These are phyloP conservation scores for Tagetes erecta DNA, from an alignment of 129 eudicot species.

Conservation along the genomic window DNA sequence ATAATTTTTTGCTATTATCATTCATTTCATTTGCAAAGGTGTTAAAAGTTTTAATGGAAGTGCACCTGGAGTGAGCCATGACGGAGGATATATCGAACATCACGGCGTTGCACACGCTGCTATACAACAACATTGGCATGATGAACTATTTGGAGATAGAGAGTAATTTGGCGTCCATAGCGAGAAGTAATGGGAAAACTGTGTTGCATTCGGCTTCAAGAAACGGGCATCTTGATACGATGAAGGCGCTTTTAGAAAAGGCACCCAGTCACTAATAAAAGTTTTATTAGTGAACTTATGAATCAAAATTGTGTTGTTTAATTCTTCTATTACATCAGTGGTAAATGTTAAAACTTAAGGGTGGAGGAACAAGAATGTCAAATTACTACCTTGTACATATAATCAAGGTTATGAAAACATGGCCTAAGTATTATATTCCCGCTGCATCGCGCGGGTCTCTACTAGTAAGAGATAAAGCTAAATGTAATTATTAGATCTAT, in stretches of 20 bases:
- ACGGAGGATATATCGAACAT: slow-evolving; percentile 54
- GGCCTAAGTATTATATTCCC: too few species aligned
- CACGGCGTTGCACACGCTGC: slow-evolving; percentile 67
- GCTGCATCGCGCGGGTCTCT: too few species aligned
- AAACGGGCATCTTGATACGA: slow-evolving; percentile 52
- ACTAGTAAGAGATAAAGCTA: too few species aligned
- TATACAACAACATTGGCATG: slow-evolving; percentile 69
- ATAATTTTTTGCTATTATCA: not conserved
- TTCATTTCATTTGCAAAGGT: slow-evolving; percentile 41
- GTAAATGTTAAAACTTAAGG: too few species aligned
- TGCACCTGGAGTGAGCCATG: slow-evolving; percentile 79
- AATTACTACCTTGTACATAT: too few species aligned
- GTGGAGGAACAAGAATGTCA: too few species aligned
- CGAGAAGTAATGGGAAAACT: slow-evolving; percentile 53
- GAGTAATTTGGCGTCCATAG: slow-evolving; percentile 79
- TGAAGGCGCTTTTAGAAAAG: slow-evolving; percentile 51
- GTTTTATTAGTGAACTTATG: slow-evolving; percentile 16
- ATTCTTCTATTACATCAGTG: too few species aligned
- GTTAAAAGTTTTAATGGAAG: slow-evolving; percentile 76
- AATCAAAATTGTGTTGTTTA: too few species aligned
- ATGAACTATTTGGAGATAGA: slow-evolving; percentile 66
- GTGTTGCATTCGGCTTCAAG: slow-evolving; percentile 58
- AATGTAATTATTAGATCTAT: too few species aligned
- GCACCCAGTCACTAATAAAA: slow-evolving; percentile 29
- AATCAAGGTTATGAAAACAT: too few species aligned